Evolutionary conservation across 2,329 filamentous ascomycete species (phyloP).

Genomic region (Akanthomyces dipterigenus): DNA sequence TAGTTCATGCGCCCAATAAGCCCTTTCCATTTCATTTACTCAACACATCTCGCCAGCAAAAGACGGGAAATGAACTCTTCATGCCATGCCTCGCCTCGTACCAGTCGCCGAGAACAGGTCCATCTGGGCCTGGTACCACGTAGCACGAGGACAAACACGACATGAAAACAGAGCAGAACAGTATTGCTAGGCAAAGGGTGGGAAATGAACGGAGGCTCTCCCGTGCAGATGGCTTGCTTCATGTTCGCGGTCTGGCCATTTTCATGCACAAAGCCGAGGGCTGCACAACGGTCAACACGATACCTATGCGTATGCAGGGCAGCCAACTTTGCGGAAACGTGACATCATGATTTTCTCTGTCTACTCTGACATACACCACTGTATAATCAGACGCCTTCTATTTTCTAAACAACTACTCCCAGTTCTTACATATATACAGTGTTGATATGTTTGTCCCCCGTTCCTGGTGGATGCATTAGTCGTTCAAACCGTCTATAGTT

Average conservation of each 20-base stretch:
- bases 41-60: background rate
- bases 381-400: background rate
- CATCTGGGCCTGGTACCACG: background rate
- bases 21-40: too few relatives aligned
- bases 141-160: conserved; percentile 5
- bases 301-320: background rate
- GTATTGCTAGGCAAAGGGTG: background rate
- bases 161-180: background rate
- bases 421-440: conserved; percentile 13
- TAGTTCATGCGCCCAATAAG: too few relatives aligned
- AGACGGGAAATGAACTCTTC: too few relatives aligned
- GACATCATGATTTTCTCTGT: background rate
- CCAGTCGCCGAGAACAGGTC: background rate
- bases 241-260: background rate
- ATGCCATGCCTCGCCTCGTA: background rate
- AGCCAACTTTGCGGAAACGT: background rate
- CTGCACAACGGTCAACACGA: background rate
- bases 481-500: conserved; percentile 3
- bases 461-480: background rate
- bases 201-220: background rate
- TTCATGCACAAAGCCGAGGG: background rate
- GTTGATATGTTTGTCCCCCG: background rate
- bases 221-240: background rate
- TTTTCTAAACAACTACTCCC: background rate
- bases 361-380: background rate